Evolutionary conservation across 495 filamentous ascomycete genomes (phyloP).

Genomic region (Xylaria cubensis): DNA sequence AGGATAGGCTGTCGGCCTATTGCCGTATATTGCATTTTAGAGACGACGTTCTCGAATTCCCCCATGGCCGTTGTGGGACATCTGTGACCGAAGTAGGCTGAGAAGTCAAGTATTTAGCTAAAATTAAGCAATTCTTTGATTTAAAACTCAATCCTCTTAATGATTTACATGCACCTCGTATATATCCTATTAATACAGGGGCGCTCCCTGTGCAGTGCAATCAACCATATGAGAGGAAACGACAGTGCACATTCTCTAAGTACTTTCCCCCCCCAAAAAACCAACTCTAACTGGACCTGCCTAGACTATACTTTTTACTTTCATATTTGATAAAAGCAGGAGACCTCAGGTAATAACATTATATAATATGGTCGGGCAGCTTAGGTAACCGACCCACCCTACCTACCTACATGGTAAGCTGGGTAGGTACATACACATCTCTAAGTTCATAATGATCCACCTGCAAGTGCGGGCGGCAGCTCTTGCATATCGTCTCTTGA

Average conservation of each 20-base stretch:
- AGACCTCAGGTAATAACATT: background rate
- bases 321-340: background rate
- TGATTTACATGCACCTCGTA: background rate
- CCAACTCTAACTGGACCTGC: too few relatives aligned
- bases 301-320: background rate
- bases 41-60: background rate
- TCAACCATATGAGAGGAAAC: too few relatives aligned
- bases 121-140: background rate
- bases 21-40: constrained; percentile 13
- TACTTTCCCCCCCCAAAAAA: too few relatives aligned
- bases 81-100: background rate
- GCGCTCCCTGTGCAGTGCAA: too few relatives aligned
- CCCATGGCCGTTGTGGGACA: background rate
- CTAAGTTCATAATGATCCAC: background rate
- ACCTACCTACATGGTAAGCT: too few relatives aligned
- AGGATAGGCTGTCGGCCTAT: constrained; percentile 2
- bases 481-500: background rate
- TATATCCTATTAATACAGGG: background rate
- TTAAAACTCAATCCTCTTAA: background rate
- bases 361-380: background rate
- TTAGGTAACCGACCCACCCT: background rate
- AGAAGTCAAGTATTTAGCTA: background rate
- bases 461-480: constrained; percentile 8
- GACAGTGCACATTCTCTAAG: background rate
- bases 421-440: background rate